Base-by-base conservation (phyloP, 73 alveolate species). In the Blepharisma japonicum region DNA sequence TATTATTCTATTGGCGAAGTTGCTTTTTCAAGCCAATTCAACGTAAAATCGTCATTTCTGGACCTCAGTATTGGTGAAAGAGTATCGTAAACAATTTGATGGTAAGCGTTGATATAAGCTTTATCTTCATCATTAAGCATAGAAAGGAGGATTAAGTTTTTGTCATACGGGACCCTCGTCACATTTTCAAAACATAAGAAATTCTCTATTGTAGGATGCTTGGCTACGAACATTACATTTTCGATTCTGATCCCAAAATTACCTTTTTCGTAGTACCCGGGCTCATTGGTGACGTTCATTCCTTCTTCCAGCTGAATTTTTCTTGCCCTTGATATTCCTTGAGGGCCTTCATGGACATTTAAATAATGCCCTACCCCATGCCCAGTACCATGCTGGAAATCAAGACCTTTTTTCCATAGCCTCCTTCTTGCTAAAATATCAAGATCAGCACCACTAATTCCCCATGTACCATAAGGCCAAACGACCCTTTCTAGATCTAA, bases 301-400 rank as follows among this genome's bases (percentile, higher is more conserved):
- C 88, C 91, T 11, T n/a, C 92, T 25, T 82, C 68, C 94, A 91
- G 87, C 11, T 94, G 95, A 38, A 71, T 87, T 27, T 80, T 55
- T 39, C 83, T 71, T 20, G 74, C 82, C 72, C 83, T 83, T 9
- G 85, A 50, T 45, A 92, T 86, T 32, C 98, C 98, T 55, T 83
- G 85, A 25, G 99, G 99, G 5, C 99, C 99, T 79, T 97, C 99
- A 71, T 97, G 99, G 32, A 97, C 99, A 83, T 94, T 92, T 20
- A 94, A 87, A 90, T 86, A 97, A 71, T 92, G 91, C 0, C 99
- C 99, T 2, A 97, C 98, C 21, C 99, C 99, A 79, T 97, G 99
- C 11, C 99, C 98, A 5, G 99, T 97, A 8, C 99, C 99, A 84
- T 97, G 99, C 27, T 89, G 92, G 74, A 94, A 97, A 85, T 96